Conservation (phyloP, 2,329 filamentous ascomycete species). For the Penicillium sp. region DNA sequence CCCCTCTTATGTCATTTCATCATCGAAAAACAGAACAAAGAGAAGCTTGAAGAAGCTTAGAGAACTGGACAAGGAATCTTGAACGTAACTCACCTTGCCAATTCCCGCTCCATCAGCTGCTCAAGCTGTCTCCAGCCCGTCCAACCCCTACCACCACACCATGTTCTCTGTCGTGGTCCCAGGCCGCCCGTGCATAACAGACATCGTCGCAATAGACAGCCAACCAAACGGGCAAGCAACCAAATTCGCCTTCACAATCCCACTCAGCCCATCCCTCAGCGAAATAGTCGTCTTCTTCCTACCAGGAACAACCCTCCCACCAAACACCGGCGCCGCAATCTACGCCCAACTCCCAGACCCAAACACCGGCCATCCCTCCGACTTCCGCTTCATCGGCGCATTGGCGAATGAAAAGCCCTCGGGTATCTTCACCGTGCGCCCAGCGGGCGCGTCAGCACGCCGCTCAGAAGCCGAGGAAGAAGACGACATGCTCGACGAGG, state of each 20-base stretch:
- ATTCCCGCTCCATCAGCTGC: background rate
- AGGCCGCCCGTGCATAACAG: slow-evolving; percentile 58
- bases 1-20: slow-evolving; percentile 24
- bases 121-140: background rate
- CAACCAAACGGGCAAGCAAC: slow-evolving; percentile 56
- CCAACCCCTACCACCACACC: background rate
- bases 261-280: slow-evolving; percentile 56
- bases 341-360: slow-evolving; percentile 71
- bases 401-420: slow-evolving; percentile 88
- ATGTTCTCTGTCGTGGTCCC: slow-evolving; percentile 64
- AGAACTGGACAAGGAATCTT: background rate
- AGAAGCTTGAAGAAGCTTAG: slow-evolving; percentile 1
- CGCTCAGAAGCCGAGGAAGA: slow-evolving; percentile 36
- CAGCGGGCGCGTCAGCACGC: slow-evolving; percentile 11
- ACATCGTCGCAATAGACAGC: slow-evolving; percentile 50
- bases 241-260: slow-evolving; percentile 67
- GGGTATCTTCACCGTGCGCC: slow-evolving; percentile 77
- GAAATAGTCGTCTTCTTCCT: slow-evolving; percentile 89
- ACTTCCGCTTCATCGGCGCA: slow-evolving; percentile 83
- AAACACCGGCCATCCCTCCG: slow-evolving; percentile 36
- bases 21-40: slow-evolving; percentile 12
- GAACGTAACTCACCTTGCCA: background rate
- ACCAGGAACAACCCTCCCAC: slow-evolving; percentile 70
- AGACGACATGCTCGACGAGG: slow-evolving; percentile 50
- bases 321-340: slow-evolving; percentile 78